Evolutionary conservation across 1,139 yeast genomes (phyloP).

Genomic region (Schwanniomyces etchellsii): DNA sequence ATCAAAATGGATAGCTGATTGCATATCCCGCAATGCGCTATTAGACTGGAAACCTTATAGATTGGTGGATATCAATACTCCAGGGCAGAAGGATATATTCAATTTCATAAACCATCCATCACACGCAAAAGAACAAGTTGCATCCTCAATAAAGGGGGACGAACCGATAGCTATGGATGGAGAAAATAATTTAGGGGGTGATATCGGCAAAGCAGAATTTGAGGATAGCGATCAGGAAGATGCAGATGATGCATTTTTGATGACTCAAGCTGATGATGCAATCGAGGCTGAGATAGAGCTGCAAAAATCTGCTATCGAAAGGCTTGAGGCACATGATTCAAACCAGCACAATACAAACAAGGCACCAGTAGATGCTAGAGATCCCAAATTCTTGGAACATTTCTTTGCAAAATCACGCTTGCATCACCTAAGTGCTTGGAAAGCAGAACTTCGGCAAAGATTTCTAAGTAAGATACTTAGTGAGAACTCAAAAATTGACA

Average conservation of each 20-base stretch:
- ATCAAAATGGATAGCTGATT: conserved; percentile 79
- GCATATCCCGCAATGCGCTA: conserved; percentile 41
- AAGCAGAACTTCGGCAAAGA: conserved; percentile 61
- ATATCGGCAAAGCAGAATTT: conserved; percentile 1
- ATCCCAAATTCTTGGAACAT: conserved; percentile 66
- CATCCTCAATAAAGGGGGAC: conserved; percentile 1
- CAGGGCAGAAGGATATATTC: conserved; percentile 45
- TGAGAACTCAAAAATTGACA: conserved; percentile 6
- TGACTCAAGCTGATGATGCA: conserved; percentile 3
- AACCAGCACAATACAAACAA: background rate
- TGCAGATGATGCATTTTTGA: conserved; percentile 2
- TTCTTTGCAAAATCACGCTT: conserved; percentile 80
- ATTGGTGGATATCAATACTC: conserved; percentile 46
- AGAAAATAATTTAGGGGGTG: background rate
- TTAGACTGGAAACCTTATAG: conserved; percentile 67
- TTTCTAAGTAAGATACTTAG: conserved; percentile 42
- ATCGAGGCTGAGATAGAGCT: conserved; percentile 4
- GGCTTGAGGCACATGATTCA: background rate
- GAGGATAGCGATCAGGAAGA: conserved; percentile 6
- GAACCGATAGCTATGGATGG: background rate
- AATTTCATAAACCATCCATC: conserved; percentile 37
- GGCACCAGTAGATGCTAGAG: conserved; percentile 50
- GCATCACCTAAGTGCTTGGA: conserved; percentile 88
- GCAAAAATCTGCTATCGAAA: conserved; percentile 1
- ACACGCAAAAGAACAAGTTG: conserved; percentile 17